Base-by-base conservation (phyloP, 257 asterid species). In the Cynanchum wilfordii region DNA sequence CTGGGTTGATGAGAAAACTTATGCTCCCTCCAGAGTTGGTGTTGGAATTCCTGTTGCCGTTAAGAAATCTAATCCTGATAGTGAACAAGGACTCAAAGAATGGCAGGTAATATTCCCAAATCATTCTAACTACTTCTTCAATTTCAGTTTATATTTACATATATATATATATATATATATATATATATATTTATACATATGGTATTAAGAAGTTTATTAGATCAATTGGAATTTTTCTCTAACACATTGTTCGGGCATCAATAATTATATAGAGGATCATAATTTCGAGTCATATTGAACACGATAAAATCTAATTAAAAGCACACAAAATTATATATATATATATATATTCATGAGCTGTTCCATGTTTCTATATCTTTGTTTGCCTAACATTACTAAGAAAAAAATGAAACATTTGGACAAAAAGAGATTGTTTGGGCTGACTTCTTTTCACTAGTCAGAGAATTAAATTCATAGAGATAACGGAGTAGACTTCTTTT, bases 61-160 rank as follows among this genome's bases (percentile, higher is more conserved):
- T 4, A 94, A 94, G 72, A 94, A 84, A 72, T 94, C 98, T 0
- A 87, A 75, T 67, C 96, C 96, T 0, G 96, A 89, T 9, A 91
- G 98, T 52, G 88, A 85, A 59, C 98, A 94, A 77, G 98, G 98
- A 20, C 92, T 91, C 55, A 86, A 83, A 58, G 97, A 94, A 82
- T 94, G 98, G 98, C 96, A 88, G 97, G 98, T 93, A 60, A 47
- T 25, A 17, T 7, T 45, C 3, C 27, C 29, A 0, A 10, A 24
- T 22, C 4, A n/a, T n/a, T 22, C 1, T 44, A 5, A 33, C 4
- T 33, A 33, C 38, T 25, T 60, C 19, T 25, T 57, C 29, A 25
- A 20, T 57, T 20, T 60, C 67, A 20, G 9, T 20, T 54, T 54
- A n/a, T n/a, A n/a, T n/a, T n/a, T n/a, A n/a, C n/a, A n/a, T n/a